Conservation (phyloP, 2,329 filamentous ascomycete species). For the Myriangium duriaei region DNA sequence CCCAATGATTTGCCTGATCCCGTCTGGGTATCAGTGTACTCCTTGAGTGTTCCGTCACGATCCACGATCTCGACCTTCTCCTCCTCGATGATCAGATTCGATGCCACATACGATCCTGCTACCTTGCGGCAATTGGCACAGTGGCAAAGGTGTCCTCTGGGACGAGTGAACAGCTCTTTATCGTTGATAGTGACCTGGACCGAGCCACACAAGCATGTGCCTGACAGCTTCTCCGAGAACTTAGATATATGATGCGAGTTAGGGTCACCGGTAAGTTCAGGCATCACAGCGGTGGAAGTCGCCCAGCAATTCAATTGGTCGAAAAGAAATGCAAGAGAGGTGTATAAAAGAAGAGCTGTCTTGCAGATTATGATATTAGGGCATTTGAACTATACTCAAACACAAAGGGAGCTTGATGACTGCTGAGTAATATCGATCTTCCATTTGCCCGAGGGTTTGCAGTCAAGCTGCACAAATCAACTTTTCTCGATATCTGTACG, state of each 20-base stretch:
- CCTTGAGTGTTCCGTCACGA: conserved; percentile 32
- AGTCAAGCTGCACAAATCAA: too few species aligned
- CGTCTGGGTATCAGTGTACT: conserved; percentile 33
- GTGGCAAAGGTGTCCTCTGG: conserved; percentile 37
- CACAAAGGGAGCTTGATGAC: too few species aligned
- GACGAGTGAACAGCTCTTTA: conserved; percentile 32
- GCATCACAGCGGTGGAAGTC: conserved; percentile 17
- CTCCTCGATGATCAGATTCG: conserved; percentile 30
- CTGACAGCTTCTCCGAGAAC: conserved; percentile 25
- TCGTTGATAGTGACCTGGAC: conserved; percentile 39
- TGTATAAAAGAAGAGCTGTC: not conserved
- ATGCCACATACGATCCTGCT: conserved; percentile 30
- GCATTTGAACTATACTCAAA: too few species aligned
- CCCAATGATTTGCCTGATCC: conserved; percentile 34
- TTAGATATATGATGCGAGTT: conserved; percentile 24
- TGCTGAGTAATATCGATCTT: too few species aligned
- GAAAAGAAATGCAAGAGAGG: too few species aligned
- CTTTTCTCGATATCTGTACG: too few species aligned
- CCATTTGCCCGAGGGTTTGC: too few species aligned
- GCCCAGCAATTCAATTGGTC: too few species aligned
- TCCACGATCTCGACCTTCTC: conserved; percentile 36
- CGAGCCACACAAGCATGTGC: conserved; percentile 35
- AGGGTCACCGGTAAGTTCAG: conserved; percentile 27
- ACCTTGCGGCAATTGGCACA: conserved; percentile 41
- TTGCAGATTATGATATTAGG: not conserved